phyloP scores from a whole-genome alignment of 75 land plant species.

The Larix kaempferi region DNA sequence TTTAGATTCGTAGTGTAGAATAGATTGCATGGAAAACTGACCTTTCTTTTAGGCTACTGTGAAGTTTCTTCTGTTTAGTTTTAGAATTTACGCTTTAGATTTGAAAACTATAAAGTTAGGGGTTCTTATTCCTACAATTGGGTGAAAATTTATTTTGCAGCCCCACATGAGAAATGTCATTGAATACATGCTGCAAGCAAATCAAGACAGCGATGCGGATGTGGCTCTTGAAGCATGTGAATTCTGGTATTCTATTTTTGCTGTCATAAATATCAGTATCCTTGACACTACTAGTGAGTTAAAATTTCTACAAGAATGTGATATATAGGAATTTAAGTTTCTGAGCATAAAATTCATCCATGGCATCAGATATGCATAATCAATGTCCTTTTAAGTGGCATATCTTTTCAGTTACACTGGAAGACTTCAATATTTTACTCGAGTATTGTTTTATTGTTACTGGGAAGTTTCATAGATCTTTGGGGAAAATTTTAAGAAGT shows the following conservation, averaged over 20 bases:
- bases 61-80: neutral
- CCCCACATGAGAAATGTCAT: conserved; percentile 89
- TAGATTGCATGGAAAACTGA: neutral
- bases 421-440: neutral
- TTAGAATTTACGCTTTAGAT: neutral
- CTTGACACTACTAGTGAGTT: neutral
- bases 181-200: conserved; percentile 93
- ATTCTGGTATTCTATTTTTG: conserved; percentile 67
- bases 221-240: conserved; percentile 97
- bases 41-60: neutral
- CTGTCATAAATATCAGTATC: neutral
- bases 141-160: conserved; percentile 34
- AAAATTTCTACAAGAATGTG: neutral
- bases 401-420: neutral
- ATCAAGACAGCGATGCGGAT: conserved; percentile 81
- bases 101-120: neutral
- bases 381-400: neutral
- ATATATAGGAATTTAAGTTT: neutral
- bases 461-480: neutral
- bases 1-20: neutral
- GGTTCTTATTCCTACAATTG: neutral
- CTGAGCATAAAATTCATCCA: neutral
- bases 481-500: neutral
- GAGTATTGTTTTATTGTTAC: neutral
- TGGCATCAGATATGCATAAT: neutral